Percentiles rank a stretch among this genome's conserved stretches.
phyloP scores from a whole-genome alignment of 306 rosid species.

The Castanospermum australe region DNA sequence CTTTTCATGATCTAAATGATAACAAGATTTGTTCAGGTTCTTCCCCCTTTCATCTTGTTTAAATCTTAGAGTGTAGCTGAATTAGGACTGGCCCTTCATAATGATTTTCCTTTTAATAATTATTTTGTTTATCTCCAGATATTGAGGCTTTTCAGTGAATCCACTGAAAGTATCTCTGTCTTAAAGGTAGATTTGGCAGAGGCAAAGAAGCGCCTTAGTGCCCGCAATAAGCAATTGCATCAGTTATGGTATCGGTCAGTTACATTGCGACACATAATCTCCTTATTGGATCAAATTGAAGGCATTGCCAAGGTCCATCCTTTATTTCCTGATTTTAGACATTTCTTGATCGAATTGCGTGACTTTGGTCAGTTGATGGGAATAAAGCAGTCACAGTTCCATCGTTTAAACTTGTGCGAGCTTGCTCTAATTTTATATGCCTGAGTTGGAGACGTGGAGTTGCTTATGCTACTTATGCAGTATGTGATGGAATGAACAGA shows the following conservation, averaged over 20 bases:
- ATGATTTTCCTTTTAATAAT: constrained; percentile 7
- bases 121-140: constrained; percentile 59
- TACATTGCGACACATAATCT: constrained; percentile 91
- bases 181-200: constrained; percentile 90
- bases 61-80: neutral
- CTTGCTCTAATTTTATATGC: constrained; percentile 28
- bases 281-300: constrained; percentile 98
- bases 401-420: constrained; percentile 9
- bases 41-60: constrained; percentile 2
- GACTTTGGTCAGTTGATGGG: constrained; percentile 21
- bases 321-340: constrained; percentile 13
- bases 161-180: constrained; percentile 74
- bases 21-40: constrained; percentile 19
- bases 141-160: constrained; percentile 93
- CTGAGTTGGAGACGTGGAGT: constrained; percentile 20
- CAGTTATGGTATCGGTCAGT: constrained; percentile 99
- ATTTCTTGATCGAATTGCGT: constrained; percentile 29
- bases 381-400: constrained; percentile 4
- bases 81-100: constrained; percentile 5
- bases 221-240: constrained; percentile 94
- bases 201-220: constrained; percentile 84
- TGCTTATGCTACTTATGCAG: constrained; percentile 16
- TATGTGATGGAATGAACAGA: constrained; percentile 19
- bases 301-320: constrained; percentile 87
- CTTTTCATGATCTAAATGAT: neutral